Conservation (phyloP, 163 green algal genomes). For the Scenedesmus sp. region DNA sequence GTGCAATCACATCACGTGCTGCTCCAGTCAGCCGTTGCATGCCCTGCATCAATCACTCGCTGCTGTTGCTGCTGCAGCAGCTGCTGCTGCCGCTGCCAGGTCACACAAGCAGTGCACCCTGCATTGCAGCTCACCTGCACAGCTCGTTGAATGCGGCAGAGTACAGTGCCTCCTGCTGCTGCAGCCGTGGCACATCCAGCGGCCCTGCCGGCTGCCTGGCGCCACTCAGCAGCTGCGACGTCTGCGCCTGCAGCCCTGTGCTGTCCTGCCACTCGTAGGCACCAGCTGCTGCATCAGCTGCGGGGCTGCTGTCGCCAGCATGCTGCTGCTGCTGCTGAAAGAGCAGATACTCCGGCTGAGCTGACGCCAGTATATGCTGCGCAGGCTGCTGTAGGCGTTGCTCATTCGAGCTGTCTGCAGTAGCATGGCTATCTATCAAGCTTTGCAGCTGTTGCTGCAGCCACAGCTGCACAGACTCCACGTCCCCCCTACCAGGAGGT, state of each 20-base stretch:
- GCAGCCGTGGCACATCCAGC: slow-evolving; percentile 29
- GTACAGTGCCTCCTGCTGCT: slow-evolving; percentile 42
- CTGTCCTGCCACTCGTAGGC: not conserved
- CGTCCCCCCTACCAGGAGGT: slow-evolving; percentile 37
- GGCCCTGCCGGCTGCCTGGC: not conserved
- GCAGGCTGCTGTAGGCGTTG: not conserved
- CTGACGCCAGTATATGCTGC: not conserved
- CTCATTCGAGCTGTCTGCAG: not conserved
- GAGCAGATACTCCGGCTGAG: not conserved
- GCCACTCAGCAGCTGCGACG: slow-evolving; percentile 13
- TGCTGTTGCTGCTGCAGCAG: not conserved
- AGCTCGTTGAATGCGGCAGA: slow-evolving; percentile 38
- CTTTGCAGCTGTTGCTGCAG: slow-evolving; percentile 34
- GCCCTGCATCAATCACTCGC: no score
- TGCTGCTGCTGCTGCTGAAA: not conserved
- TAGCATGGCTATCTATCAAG: slow-evolving; percentile 2
- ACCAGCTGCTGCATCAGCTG: not conserved
- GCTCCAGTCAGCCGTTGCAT: no score
- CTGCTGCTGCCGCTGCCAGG: not conserved
- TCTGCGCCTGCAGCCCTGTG: not conserved
- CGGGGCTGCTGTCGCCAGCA: not conserved
- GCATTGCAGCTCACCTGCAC: slow-evolving; percentile 35
- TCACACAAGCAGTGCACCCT: not conserved
- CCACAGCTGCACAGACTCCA: slow-evolving; percentile 21
- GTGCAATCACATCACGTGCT: no score